Base-by-base conservation (phyloP, 2,329 filamentous ascomycete species). In the Aspergillus costaricaensis region DNA sequence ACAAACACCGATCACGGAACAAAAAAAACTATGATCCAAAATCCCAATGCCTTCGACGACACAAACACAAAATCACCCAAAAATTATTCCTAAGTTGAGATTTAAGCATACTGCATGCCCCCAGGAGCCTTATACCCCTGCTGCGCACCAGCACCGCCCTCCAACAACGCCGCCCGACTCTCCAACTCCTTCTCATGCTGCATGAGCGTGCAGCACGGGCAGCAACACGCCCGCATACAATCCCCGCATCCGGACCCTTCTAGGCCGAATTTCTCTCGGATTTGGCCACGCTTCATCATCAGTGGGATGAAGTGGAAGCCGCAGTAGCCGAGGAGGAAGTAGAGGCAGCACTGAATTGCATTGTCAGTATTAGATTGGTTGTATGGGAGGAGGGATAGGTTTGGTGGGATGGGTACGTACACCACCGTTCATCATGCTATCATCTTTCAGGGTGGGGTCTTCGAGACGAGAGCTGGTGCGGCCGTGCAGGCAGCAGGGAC, bases 151-250 rank as follows among this genome's bases (percentile, higher is more conserved):
- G 10, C 64, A 21, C 10, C 5, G 7, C 27, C 17, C 23, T 44
- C 38, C 39, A 55, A 23, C 25, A 55, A 30, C 2, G n/a, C 27
- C n/a, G 53, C 53, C 23, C 39, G 39, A 32, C 39, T 47, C 53
- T 69, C 65, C 12, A 69, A 79, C 68, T 87, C 85, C 65, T 85
- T 84, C 68, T 86, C 83, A 58, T 86, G 80, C 75, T 88, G 85
- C 63, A 86, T 78, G 59, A 86, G 72, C 5, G 79, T 77, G 67
- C 85, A 87, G 78, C 83, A 86, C 38, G 77, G 70, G 70, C 85
- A 87, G 75, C 80, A 87, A 71, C 76, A 85, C 14, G 80, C 74
- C n/a, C 75, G 70, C 65, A 81, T 82, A 74, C 79, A 87, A 69
- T 87, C 85, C 36, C 72, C 72, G 60, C 70, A 71, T 39, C 76